Evolutionary conservation across 345 rosid genomes (phyloP), one percentile per base, ranked within the genome.

Genomic region (Cardamine chenopodiifolia): DNA sequence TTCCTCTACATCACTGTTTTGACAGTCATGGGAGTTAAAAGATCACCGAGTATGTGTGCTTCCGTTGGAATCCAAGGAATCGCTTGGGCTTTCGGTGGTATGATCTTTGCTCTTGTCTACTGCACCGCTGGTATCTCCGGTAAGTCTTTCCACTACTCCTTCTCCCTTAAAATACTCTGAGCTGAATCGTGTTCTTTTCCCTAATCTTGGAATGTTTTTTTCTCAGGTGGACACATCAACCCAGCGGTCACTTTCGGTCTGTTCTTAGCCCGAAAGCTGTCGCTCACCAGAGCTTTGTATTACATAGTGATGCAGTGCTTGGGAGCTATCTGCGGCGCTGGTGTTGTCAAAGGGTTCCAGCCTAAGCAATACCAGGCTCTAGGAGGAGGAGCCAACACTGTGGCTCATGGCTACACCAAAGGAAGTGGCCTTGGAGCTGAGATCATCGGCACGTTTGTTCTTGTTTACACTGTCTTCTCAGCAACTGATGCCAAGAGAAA

Each of bases 101-200:
- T 81, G 83, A 83, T 81, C 76, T 81, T 83, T 57, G 86, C 81
- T 26, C 71, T 83, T 1, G 86, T 83, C 59, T 83, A 83, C 78
- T 78, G 86, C 57, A 81, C 86, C 37, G 83, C 86, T 19, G 84
- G 84, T 14, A 83, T 83, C 62, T 81, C 84, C 32, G 84, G 83
- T 73, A 64, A 72, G 73, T 40, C 54, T 20, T 26, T 60, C 48
- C 2, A 37, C 49, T 61, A 20, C 45, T 59, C 15, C 44, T 32
- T 19, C 48, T 60, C 65, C 8, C 5, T 48, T 8, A 10, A 44
- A 44, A 6, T 57, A 8, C 18, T 57, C 8, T 57, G 32, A 2
- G 11, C 15, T 18, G 15, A 57, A 32, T 5, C 32, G 13, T 55
- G 13, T 28, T 9, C 22, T 55, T 55, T 55, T 0, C 12, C 22